Base-by-base conservation (phyloP, 345 rosid species). In the Gossypium bickii region DNA sequence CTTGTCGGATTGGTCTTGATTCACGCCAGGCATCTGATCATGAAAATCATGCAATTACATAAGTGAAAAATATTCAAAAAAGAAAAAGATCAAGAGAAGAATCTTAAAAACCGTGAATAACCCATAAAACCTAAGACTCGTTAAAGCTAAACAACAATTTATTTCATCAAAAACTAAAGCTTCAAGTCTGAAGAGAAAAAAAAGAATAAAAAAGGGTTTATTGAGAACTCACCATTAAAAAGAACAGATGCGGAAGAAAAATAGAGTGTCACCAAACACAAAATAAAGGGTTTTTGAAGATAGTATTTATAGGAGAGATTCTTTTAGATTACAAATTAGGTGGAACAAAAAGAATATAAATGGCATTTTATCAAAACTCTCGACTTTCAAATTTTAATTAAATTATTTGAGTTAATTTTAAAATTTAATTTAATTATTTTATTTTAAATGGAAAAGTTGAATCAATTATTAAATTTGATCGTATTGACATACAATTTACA, bases 21-120 rank as follows among this genome's bases (percentile, higher is more conserved):
- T 74, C 13, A 55, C 86, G 27, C 84, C 76, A 27, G 88, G 84
- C 93, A 86, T 88, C 92, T 90, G 56, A 7, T 69, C 59, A 25
- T 17, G 58, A 51, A 67, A 68, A 74, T 47, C 22, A 56, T 9
- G 18, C 70, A 43, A 56, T 57, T 8, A 27, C 7, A 70, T 29
- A 58, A n/a, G 4, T 24, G 17, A 56, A 41, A 29, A 7, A 45
- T 9, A 34, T 4, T 34, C 5, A 9, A 49, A 47, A 10, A 3
- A 12, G 55, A 57, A 9, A 47, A 34, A 34, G 41, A 34, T 34
- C 41, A 4, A 34, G 41, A 5, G 38, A 34, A 4, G 7, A 16
- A 15, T 62, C 12, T 7, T 2, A 29, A 27, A 29, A 62, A 62
- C 10, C 10, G 2, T 17, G 7, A 4, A 62, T 13, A 15, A 29